Conservation (phyloP, 1,284 basidiomycete genomes). For the Rhodotorula sp. region DNA sequence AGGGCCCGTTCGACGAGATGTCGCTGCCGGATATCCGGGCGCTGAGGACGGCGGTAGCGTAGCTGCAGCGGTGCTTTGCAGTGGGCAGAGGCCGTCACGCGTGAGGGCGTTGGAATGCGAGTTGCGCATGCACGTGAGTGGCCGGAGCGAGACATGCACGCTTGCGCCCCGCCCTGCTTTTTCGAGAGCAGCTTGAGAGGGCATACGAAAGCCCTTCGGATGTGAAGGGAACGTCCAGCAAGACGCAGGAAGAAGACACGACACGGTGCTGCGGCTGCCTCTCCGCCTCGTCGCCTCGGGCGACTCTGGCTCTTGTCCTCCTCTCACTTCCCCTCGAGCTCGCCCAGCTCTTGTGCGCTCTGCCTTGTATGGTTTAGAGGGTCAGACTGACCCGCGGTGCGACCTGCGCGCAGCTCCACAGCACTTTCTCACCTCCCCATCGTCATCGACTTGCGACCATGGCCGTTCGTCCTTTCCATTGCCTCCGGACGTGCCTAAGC, state of each 20-base stretch:
- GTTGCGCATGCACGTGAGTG: neutral
- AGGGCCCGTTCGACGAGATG: constrained; percentile 22
- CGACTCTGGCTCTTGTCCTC: neutral
- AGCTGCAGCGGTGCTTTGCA: neutral
- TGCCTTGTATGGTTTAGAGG: rapidly evolving
- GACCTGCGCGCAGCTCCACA: no score
- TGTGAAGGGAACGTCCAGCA: no score
- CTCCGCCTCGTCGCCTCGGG: neutral
- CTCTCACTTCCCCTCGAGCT: neutral
- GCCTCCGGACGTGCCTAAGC: neutral
- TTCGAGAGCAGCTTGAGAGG: neutral
- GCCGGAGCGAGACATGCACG: no score
- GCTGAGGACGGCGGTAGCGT: neutral
- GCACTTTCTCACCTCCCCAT: no score
- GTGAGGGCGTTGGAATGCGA: neutral
- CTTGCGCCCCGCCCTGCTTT: no score
- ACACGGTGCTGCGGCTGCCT: no score
- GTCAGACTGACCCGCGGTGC: neutral
- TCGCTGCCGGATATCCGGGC: constrained; percentile 21
- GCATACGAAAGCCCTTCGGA: no score
- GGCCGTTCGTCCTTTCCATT: neutral
- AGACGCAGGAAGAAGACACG: neutral
- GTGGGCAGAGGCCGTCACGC: neutral
- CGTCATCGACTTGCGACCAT: neutral
- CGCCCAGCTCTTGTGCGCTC: neutral